These are phyloP conservation scores for Liquidambar formosana DNA, from an alignment of 164 flowering plant species.

Conservation along the genomic window DNA sequence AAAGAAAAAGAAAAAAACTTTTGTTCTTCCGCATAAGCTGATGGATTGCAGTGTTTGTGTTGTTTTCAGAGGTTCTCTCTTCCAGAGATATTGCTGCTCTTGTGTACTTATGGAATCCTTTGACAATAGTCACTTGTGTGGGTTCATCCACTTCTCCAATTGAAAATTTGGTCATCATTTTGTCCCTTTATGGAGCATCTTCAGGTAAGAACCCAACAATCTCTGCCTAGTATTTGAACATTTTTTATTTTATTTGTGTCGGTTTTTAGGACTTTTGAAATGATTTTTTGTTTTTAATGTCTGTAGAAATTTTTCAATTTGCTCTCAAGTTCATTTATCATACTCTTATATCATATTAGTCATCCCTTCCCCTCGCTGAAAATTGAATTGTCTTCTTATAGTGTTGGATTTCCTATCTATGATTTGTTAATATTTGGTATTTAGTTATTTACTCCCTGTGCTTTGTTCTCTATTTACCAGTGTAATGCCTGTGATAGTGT, in stretches of 20 bases:
- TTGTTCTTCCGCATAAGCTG: constrained; percentile 9
- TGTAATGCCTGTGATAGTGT: too few species aligned
- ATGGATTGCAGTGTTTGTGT: neutral
- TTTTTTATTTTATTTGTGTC: neutral
- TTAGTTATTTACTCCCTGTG: neutral
- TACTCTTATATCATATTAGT: too few species aligned
- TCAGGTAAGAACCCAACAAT: constrained; percentile 45
- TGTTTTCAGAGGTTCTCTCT: constrained; percentile 42
- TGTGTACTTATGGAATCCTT: constrained; percentile 84
- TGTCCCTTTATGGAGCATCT: constrained; percentile 81
- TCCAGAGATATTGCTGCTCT: constrained; percentile 80
- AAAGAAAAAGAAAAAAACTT: too few species aligned
- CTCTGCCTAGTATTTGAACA: constrained; percentile 1
- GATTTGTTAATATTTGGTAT: neutral
- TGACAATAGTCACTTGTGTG: constrained; percentile 68
- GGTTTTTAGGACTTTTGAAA: neutral
- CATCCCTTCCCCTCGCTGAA: neutral
- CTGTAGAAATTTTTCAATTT: neutral
- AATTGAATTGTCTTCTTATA: neutral
- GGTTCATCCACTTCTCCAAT: constrained; percentile 74
- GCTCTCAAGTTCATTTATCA: too few species aligned
- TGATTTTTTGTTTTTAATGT: neutral
- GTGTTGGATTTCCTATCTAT: neutral
- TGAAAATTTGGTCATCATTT: constrained; percentile 60
- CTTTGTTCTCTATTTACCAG: neutral